Evolutionary conservation across 345 rosid species (phyloP).

Genomic region (rapeseed (Brassica napus)): DNA sequence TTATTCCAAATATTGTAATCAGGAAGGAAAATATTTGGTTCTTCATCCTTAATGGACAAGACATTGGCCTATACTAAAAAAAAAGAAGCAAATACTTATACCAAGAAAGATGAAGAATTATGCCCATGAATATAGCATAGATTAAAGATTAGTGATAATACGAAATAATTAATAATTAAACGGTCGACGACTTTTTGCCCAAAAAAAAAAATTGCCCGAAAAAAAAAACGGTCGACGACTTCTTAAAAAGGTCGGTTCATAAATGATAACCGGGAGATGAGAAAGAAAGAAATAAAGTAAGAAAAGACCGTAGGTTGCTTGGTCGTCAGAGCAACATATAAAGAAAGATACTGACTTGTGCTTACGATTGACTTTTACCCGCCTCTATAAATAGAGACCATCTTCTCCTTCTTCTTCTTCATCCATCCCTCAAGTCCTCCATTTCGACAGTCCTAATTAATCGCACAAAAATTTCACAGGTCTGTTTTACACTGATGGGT

Average conservation of each 20-base stretch:
- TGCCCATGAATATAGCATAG: background rate
- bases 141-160: background rate
- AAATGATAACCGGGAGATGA: background rate
- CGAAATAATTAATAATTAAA: background rate
- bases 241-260: background rate
- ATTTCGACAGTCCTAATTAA: background rate
- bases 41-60: background rate
- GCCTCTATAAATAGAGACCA: slow-evolving; percentile 28
- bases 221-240: no score
- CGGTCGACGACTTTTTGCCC: no score
- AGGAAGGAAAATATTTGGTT: background rate
- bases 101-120: background rate
- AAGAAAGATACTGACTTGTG: slow-evolving; percentile 10
- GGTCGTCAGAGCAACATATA: background rate
- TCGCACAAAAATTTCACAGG: slow-evolving; percentile 33
- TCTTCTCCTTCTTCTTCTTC: background rate
- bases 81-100: background rate
- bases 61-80: background rate
- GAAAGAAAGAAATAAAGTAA: background rate
- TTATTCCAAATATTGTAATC: background rate
- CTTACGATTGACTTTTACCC: slow-evolving; percentile 33
- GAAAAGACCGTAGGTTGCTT: background rate
- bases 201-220: no score
- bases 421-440: background rate
- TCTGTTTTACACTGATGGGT: slow-evolving; percentile 49